Conservation (phyloP, 73 alveolate genomes). For the Urostyla sp. region DNA sequence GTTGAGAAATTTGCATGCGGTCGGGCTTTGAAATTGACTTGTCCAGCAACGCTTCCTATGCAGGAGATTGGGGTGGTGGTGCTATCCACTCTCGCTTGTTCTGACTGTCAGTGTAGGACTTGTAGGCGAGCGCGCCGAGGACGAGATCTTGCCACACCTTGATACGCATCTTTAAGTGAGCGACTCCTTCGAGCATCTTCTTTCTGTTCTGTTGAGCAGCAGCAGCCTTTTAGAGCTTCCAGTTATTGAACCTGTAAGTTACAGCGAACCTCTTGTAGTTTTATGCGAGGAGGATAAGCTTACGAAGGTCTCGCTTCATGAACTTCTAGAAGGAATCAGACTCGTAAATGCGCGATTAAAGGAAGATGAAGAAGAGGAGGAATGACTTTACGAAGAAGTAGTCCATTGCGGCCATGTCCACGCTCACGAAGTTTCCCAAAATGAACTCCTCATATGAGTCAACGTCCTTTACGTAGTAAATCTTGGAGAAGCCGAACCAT, state of each 20-base stretch:
- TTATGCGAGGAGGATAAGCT: not conserved
- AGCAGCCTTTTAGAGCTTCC: constrained; percentile 40
- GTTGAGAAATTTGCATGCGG: too few species aligned
- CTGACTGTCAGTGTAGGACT: not conserved
- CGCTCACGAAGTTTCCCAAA: constrained; percentile 1
- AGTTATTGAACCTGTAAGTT: constrained; percentile 48
- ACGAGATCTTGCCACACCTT: too few species aligned
- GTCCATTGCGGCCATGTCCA: constrained; percentile 7
- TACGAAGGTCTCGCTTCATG: constrained; percentile 6
- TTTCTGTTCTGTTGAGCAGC: constrained; percentile 26
- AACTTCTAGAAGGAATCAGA: constrained; percentile 30
- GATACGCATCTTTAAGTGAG: constrained; percentile 18
- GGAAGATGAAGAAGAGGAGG: constrained; percentile 44
- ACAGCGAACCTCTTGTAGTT: constrained; percentile 33
- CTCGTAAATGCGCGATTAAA: constrained; percentile 30
- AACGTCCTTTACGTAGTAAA: constrained; percentile 1
- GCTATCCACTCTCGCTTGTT: not conserved
- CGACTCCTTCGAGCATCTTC: constrained; percentile 41
- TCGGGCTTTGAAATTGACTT: too few species aligned
- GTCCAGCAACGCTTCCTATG: too few species aligned
- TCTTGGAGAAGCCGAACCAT: constrained; percentile 34
- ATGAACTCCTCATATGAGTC: not conserved
- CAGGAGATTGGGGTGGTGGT: too few species aligned
- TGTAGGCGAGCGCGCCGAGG: not conserved
- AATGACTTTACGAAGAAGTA: constrained; percentile 22